These are phyloP conservation scores for Ilyonectria sp. DNA, from an alignment of 2,329 filamentous ascomycete genomes.

Conservation along the genomic window DNA sequence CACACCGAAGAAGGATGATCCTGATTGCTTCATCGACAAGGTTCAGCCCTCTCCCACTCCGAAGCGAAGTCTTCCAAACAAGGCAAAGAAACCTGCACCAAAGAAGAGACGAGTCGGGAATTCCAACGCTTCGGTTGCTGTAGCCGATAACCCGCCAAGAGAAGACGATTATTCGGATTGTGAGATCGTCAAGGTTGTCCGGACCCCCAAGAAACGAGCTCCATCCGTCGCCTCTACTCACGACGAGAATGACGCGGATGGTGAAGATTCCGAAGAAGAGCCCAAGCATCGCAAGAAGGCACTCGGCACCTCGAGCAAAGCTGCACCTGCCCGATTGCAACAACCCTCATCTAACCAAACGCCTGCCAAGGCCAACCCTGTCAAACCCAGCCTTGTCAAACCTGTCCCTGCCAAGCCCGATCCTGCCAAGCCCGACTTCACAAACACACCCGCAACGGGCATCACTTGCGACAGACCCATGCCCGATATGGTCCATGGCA, in stretches of 20 bases:
- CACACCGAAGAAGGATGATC: constrained; percentile 17
- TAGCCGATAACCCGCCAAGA: neutral
- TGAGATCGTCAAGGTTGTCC: constrained; percentile 19
- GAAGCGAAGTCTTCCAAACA: constrained; percentile 18
- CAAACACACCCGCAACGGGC: neutral
- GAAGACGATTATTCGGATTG: constrained; percentile 19
- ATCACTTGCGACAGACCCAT: neutral
- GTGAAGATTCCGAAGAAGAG: constrained; percentile 16
- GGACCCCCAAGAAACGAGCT: constrained; percentile 19
- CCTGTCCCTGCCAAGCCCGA: neutral
- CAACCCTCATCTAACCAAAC: neutral
- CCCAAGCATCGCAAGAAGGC: neutral
- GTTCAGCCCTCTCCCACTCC: constrained; percentile 28
- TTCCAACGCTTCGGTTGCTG: neutral
- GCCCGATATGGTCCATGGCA: constrained; percentile 6
- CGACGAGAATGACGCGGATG: constrained; percentile 19
- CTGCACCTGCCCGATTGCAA: neutral
- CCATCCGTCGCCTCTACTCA: neutral
- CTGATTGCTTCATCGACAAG: constrained; percentile 41
- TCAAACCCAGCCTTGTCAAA: neutral
- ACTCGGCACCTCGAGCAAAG: no score
- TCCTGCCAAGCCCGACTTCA: neutral
- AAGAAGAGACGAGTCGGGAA: constrained; percentile 37
- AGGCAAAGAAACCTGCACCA: constrained; percentile 7
- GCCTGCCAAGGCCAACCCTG: neutral